Evolutionary conservation across 1,139 yeast species (phyloP), one percentile per base, ranked within the genome.

Genomic region (Yamadazyma spencermartinsiae): DNA sequence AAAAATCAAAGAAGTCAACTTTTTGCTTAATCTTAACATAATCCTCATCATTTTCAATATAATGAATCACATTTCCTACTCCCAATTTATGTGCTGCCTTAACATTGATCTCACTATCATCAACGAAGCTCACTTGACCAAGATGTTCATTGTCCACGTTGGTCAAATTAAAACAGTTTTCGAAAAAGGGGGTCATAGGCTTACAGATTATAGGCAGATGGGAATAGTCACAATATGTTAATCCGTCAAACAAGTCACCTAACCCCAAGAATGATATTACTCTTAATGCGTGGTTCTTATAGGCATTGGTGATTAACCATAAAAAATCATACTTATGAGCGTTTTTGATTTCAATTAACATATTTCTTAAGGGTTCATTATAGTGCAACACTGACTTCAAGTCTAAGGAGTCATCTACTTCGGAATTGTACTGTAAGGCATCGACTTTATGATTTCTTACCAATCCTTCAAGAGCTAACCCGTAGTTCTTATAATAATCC

Each of bases 241-340:
- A 74, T 1, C 98, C 98, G 49, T 90, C 98, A 56, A 92, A 90
- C 41, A 88, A 59, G 57, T 90, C 97, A 16, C 92, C 96, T 24
- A 92, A 60, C 2, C 96, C 98, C 36, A 92, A 70, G 39, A 90
- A 70, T 30, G 82, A 73, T 15, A 89, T 73, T 13, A 86, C 95
- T 39, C 92, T 71, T 39, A 80, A 55, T 1, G 94, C 98, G 59
- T 92, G 98, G 53, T 79, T 87, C 58, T 84, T 82, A 66, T 90
- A 92, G 1, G 98, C 98, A 57, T 92, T 92, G 12, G 98, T 92
- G 52, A 89, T 84, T 34, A 92, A 72, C 98, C 98, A 92, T 43
- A 72, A 65, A 40, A 54, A 51, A 48, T 70, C 76, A 48, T 61
- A 63, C 31, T 61, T 43, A 4, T 41, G 73, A 13, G 61, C 43